A percentile compares a stretch with the other conserved stretches of the same genome.
Evolutionary conservation across 306 rosid species (phyloP).

Genomic region (Leucaena leucocephala): DNA sequence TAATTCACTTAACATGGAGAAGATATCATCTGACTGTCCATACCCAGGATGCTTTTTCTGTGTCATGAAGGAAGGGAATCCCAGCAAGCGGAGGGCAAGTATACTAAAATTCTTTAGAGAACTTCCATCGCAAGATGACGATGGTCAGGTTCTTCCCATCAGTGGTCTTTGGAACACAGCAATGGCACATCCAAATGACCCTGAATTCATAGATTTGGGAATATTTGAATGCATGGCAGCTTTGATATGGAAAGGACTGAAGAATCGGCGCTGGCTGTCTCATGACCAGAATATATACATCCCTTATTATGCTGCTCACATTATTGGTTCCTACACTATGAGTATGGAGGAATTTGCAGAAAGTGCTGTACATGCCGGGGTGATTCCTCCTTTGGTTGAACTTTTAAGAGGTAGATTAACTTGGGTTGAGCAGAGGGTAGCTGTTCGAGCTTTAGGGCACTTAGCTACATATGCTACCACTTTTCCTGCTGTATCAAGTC

Average conservation of each 20-base stretch:
- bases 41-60: conserved; percentile 99
- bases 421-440: conserved; percentile 99
- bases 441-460: conserved; percentile 98
- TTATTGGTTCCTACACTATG: conserved; percentile 97
- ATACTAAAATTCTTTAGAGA: conserved; percentile 90
- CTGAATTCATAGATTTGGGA: conserved; percentile 89
- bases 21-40: conserved; percentile 85
- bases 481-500: conserved; percentile 79
- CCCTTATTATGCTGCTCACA: conserved; percentile 97
- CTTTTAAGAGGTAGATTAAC: conserved; percentile 93
- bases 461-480: conserved; percentile 92
- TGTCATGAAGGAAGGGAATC: conserved; percentile 99
- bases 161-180: conserved; percentile 99
- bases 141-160: conserved; percentile 98
- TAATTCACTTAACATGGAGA: conserved; percentile 66
- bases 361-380: conserved; percentile 82
- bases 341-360: conserved; percentile 98
- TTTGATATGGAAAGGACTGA: conserved; percentile 93
- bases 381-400: conserved; percentile 88
- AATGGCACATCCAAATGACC: conserved; percentile 99
- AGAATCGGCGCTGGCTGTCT: conserved; percentile 96
- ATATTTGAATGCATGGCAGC: conserved; percentile 98
- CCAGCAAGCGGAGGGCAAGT: conserved; percentile 87
- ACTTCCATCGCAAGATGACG: conserved; percentile 93
- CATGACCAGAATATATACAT: conserved; percentile 97